Conservation (phyloP, 768 basidiomycete species). For the Trametes elegans region DNA sequence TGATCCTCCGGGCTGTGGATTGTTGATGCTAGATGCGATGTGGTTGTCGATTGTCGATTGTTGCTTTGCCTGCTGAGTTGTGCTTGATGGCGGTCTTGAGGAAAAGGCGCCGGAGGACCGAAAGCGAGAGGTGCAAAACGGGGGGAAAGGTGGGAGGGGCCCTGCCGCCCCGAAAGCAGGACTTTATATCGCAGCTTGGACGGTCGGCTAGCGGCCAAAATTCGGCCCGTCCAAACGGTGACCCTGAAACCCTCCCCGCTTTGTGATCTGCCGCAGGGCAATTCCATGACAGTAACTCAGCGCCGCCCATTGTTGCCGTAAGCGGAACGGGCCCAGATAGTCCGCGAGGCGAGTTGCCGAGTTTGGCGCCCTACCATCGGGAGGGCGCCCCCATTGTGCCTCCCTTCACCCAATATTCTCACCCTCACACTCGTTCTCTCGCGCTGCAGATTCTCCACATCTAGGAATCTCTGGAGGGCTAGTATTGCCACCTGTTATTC, state of each 20-base stretch:
- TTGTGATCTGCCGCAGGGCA: background rate
- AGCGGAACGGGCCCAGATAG: background rate
- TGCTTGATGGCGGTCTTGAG: background rate
- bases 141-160: background rate
- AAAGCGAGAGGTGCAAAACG: background rate
- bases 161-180: background rate
- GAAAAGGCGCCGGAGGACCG: background rate
- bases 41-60: background rate
- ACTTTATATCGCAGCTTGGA: slow-evolving; percentile 1
- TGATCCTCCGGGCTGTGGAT: background rate
- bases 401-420: too few species aligned
- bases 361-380: too few species aligned
- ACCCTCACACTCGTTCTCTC: too few species aligned
- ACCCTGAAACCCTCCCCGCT: background rate
- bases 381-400: too few species aligned
- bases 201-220: background rate
- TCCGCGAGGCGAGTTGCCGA: too few species aligned
- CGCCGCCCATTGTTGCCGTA: background rate
- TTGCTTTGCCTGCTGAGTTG: background rate
- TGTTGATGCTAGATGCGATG: background rate
- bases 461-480: too few species aligned
- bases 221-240: background rate
- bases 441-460: too few species aligned
- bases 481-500: background rate
- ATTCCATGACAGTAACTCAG: background rate